A percentile compares a stretch with the other conserved stretches of the same genome.
Conservation (phyloP, 306 rosid genomes). For the Dryas octopetala region DNA sequence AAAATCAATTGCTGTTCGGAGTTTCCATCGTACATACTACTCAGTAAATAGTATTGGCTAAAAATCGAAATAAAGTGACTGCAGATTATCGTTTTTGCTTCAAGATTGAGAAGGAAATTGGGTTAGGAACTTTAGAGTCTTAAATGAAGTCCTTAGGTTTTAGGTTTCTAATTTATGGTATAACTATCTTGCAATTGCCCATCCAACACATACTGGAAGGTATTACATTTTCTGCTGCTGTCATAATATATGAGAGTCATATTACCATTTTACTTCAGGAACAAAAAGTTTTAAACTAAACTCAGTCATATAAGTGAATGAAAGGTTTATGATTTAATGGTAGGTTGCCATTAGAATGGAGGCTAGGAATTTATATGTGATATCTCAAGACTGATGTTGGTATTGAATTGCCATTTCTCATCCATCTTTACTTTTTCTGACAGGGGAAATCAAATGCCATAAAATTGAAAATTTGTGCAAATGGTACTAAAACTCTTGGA, state of each 20-base stretch:
- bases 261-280: neutral
- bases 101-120: conserved; percentile 1
- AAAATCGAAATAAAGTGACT: conserved; percentile 14
- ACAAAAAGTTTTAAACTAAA: neutral
- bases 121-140: conserved; percentile 10
- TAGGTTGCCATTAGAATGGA: neutral
- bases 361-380: neutral
- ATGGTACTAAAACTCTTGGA: conserved; percentile 42
- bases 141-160: neutral
- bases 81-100: neutral
- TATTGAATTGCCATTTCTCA: conserved; percentile 22
- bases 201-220: neutral
- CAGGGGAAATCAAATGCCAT: conserved; percentile 55
- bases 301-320: neutral
- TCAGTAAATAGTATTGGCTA: neutral
- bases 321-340: conserved; percentile 17
- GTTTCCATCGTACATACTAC: neutral
- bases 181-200: conserved; percentile 3
- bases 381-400: conserved; percentile 20
- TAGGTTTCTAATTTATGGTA: neutral
- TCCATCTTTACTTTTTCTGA: conserved; percentile 20
- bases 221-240: neutral
- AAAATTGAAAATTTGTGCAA: conserved; percentile 41
- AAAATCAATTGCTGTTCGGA: neutral
- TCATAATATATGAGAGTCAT: neutral